Evolutionary conservation across 148 eudicot species (phyloP), one percentile per base, ranked within the genome.

Genomic region (Diospyros kaki): DNA sequence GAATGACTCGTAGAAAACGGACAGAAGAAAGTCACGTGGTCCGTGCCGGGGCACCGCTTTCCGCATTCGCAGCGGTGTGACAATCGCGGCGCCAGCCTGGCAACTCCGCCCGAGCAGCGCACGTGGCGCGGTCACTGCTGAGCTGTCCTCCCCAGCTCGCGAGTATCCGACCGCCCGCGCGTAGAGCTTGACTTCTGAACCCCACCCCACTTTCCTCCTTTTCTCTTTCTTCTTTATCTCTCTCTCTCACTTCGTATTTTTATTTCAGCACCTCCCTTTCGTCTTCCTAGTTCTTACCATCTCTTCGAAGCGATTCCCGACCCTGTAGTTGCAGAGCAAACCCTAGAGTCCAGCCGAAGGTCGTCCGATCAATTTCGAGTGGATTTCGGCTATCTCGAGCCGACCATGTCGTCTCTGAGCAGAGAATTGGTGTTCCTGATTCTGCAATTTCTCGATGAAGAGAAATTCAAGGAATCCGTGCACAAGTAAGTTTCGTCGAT

Each of bases 371-470:
- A 48, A 8, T 4, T 48, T 48, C 52, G 52, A 48, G 6, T 48
- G 4, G 52, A 48, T 4, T 55, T 55, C 15, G 10, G 54, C 54
- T 51, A 9, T 10, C 59, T 55, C 14, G 59, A 55, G 59, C 11
- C 9, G 12, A 10, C 0, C 12, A 90, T 90, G 95, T 88, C 92
- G 74, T 90, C 92, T 50, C 75, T 90, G 2, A 90, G 95, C 82
- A 87, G 95, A 69, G 95, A 89, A 78, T 84, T 89, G 83, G 91
- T 89, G 42, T 87, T 89, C 48, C 79, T 89, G 40, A 89, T 89
- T 80, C 93, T 89, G 77, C 93, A 89, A 78, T 89, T 87, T 72
- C 88, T 89, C 2, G 93, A 89, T 43, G 93, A 89, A 64, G 93
- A 89, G 82, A 89, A 89, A 76, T 89, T 89, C 69, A 89, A 87